Percentiles rank a stretch among this genome's conserved stretches.
These are phyloP conservation scores for Cyberlindnera saturnus DNA, from an alignment of 805 yeast species.

Conservation along the genomic window DNA sequence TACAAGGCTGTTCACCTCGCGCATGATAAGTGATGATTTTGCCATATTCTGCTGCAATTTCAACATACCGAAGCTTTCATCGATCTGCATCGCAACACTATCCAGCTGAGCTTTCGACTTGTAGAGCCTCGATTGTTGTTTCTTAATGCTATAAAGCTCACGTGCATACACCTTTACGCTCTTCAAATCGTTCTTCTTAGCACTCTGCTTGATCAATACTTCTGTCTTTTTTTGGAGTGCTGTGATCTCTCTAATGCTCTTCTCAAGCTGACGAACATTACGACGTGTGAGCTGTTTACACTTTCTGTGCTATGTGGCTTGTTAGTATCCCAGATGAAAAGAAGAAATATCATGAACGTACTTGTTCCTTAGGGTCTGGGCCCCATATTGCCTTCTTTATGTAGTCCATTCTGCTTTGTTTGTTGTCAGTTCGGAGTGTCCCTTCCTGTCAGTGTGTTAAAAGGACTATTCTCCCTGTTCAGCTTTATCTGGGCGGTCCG, in stretches of 20 bases:
- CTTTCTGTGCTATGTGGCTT: slow-evolving; percentile 38
- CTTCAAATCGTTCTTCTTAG: slow-evolving; percentile 68
- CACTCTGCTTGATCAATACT: slow-evolving; percentile 64
- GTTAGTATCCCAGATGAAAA: slow-evolving; percentile 14
- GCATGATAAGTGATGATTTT: slow-evolving; percentile 75
- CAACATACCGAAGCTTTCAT: slow-evolving; percentile 84
- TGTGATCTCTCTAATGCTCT: slow-evolving; percentile 50
- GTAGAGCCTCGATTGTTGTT: slow-evolving; percentile 68
- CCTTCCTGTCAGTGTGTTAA: too few species aligned
- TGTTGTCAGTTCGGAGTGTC: too few species aligned
- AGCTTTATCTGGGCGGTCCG: neutral
- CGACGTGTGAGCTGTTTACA: slow-evolving; percentile 76
- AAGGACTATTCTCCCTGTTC: too few species aligned
- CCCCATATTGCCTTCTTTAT: slow-evolving; percentile 90
- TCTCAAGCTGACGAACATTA: slow-evolving; percentile 79
- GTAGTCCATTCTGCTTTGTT: slow-evolving; percentile 54
- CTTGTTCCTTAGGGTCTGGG: slow-evolving; percentile 86
- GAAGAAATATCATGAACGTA: slow-evolving; percentile 25
- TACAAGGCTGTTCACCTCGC: slow-evolving; percentile 76
- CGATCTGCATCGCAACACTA: slow-evolving; percentile 80
- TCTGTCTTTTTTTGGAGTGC: slow-evolving; percentile 76
- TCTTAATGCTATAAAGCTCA: slow-evolving; percentile 68
- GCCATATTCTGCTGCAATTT: slow-evolving; percentile 79
- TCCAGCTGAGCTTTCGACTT: slow-evolving; percentile 81
- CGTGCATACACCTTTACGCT: slow-evolving; percentile 75